Evolutionary conservation across 78 protist species (phyloP), one percentile per base, ranked within the genome.

Genomic region (Monosiga brevicollis): DNA sequence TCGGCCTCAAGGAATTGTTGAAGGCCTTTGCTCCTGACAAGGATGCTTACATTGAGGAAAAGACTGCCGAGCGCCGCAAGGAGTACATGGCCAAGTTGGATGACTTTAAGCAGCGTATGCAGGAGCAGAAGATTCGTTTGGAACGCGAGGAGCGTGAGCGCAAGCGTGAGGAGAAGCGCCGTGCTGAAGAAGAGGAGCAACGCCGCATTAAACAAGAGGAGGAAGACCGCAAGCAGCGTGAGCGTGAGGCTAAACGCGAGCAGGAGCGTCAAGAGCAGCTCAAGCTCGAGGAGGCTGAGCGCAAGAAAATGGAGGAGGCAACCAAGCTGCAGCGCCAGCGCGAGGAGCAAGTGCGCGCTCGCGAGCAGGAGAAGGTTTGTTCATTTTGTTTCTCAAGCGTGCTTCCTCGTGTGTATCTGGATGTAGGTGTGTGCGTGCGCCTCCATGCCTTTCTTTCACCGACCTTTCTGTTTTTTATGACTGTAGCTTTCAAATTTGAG

Each of bases 201-300:
- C 41, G 3, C 9, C 76, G 76, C 20, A 3, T 10, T 15, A 23
- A 73, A 73, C 73, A 26, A 26, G 74, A 49, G 32, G 35, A 80
- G 41, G 83, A 80, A 36, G 76, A 80, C 0, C 83, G 83, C 76
- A 15, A 42, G 0, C 32, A 80, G 83, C n/a, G 73, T 23, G 83
- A 29, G 34, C 73, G 43, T 43, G 73, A 80, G 83, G 73, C 76
- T 10, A 10, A 20, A 3, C 76, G 6, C 41, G 36, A 73, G 41
- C 41, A 26, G 32, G 22, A 34, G 76, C 41, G 41, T 23, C 20
- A 62, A 20, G 23, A 62, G 23, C 35, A 62, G 72, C 72, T 20
- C 35, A 62, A 25, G 20, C 20, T 20, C 72, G 35, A 23, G 35
- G 23, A 25, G 72, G 35, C 23, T 62, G 72, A 20, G 72, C 35